Percentiles rank a stretch among this genome's conserved stretches.
These are phyloP conservation scores for Saccharum hybrid DNA, from an alignment of 202 grass and related monocot genomes.

Conservation along the genomic window DNA sequence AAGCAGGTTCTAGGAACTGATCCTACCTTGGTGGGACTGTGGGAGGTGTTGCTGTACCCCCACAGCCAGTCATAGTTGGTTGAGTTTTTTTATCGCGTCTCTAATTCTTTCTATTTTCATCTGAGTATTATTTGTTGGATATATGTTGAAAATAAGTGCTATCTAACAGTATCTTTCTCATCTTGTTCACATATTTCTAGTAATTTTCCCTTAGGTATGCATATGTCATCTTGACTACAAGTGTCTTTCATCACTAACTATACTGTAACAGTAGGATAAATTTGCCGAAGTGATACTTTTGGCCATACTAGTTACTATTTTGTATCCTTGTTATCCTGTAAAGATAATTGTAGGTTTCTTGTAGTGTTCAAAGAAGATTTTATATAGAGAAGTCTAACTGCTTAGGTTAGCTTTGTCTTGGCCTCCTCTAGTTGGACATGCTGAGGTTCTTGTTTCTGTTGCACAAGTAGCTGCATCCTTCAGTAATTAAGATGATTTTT, in stretches of 20 bases:
- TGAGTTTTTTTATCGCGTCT: not conserved
- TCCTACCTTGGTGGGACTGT: not conserved
- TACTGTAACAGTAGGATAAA: not conserved
- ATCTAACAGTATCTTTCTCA: too few species aligned
- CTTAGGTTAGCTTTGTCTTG: conserved; percentile 25
- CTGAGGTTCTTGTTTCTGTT: not conserved
- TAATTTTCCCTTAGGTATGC: not conserved
- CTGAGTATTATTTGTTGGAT: not conserved
- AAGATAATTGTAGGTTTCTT: conserved; percentile 40
- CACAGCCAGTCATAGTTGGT: not conserved
- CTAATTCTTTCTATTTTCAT: not conserved
- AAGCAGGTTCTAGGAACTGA: not conserved
- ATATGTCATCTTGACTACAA: not conserved
- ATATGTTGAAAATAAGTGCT: not conserved
- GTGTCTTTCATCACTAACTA: not conserved
- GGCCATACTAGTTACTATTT: not conserved
- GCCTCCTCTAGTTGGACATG: not conserved
- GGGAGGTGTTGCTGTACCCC: not conserved
- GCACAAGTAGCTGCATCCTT: not conserved
- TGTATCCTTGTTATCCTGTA: not conserved
- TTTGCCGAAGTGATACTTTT: not conserved
- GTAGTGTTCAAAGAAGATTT: not conserved
- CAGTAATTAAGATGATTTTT: not conserved
- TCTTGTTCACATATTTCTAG: not conserved
- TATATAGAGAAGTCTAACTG: conserved; percentile 14